Evolutionary conservation across 2,329 filamentous ascomycete species (phyloP), one percentile per base, ranked within the genome.

Genomic region (Triangularia setosa): DNA sequence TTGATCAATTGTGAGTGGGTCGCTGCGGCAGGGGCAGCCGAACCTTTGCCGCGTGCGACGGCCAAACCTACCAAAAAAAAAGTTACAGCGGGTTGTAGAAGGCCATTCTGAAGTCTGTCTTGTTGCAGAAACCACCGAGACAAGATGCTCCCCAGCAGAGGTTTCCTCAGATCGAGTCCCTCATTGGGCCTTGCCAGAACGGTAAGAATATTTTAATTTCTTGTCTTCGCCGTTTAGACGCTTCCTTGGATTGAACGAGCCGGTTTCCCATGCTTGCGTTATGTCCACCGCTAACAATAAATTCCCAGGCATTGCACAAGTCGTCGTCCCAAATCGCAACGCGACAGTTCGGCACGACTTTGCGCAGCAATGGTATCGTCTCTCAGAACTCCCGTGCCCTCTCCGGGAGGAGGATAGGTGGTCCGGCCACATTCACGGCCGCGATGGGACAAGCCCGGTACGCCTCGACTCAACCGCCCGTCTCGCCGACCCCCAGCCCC

Each of bases 141-240:
- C 67, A 69, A 60, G 58, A 87, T 87, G 84, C 77, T 87, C 73
- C 81, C 82, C 72, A 81, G 82, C 69, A 80, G 80, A 80, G 81
- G 83, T 69, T 71, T 86, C 62, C 76, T 80, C 67, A 80, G 78
- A 75, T 77, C 80, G 64, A 74, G 75, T 72, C 78, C 79, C 61
- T 76, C 79, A 68, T 74, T 80, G 68, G 77, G 76, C 71, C 71
- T 79, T 71, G 73, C 77, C 72, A 73, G 71, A 68, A 68, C 74
- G 72, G 75, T 79, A 73, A 68, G 70, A 5, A 48, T 70, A 11
- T 14, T 44, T 44, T 18, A 14, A 25, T 53, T 60, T 70, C 67
- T 21, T 21, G 70, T 70, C 4, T 48, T 60, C 70, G 69, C 71
- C 69, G 12, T 11, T 33, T n/a, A 30, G 24, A 21, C 9, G 27